Evolutionary conservation across 768 basidiomycete genomes (phyloP), one percentile per base, ranked within the genome.

Genomic region (Macrolepiota dolichaula): DNA sequence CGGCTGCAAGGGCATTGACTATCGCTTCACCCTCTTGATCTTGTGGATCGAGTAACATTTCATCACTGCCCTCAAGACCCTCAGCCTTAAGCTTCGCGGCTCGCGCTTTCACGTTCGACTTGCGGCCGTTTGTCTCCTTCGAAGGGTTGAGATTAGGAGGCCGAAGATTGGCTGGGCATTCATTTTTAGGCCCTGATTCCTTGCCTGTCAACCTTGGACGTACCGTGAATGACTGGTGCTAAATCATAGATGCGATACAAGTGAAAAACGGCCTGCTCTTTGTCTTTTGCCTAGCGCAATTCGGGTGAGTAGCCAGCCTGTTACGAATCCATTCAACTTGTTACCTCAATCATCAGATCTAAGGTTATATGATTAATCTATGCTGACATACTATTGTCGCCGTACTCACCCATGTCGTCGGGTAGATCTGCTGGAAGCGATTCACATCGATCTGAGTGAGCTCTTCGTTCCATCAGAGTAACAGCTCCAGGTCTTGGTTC

Each of bases 231-330:
- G 24, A 92, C 88, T 15, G 85, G 81, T 46, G 86, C 75, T 3
- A 96, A 71, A 50, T 76, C 78, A 66, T 97, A 96, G 32, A 91
- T 86, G 61, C 93, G 72, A 69, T 92, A 87, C 49, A 96, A 68
- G 63, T 96, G 86, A 59, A 97, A 81, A 4, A 97, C 94, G 1
- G 94, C 95, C 70, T 96, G 95, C 71, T 96, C 95, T 74, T 95
- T 92, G 72, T 91, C 92, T 71, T 94, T 93, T 2, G 92, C 92
- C 79, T 80, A 37, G 2, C n/a, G 46, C 19, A 12, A 37, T 56
- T 61, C 37, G 42, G 29, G 24, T 40, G 74, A 55, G 22, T 32
- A 27, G 46, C 24, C 37, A 24, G 24, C 19, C 13, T 46, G 35
- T 10, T 3, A 58, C 7, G 19, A 32, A n/a, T 2, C 15, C 12